Conservation (phyloP, 148 eudicot species). For the Vaccinium vitisidaea region DNA sequence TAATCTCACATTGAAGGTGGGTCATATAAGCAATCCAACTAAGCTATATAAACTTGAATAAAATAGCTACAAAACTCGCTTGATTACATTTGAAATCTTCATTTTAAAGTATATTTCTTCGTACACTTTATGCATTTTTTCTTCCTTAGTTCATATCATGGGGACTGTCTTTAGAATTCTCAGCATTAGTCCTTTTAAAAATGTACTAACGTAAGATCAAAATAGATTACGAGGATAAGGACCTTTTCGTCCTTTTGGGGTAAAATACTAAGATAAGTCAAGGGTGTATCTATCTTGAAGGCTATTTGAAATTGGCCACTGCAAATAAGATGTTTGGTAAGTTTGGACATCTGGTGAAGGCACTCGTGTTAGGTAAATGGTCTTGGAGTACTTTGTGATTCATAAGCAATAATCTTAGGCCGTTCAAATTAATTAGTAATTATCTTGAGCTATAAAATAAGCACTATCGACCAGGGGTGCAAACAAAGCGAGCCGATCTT, state of each 20-base stretch:
- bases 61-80: background rate
- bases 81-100: background rate
- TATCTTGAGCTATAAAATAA: background rate
- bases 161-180: background rate
- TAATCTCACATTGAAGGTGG: background rate
- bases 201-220: background rate
- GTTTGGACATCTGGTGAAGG: background rate
- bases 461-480: background rate
- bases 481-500: too few species aligned
- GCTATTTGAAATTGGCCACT: too few species aligned
- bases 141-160: background rate
- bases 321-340: background rate
- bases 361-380: background rate
- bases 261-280: background rate
- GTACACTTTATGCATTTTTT: too few species aligned
- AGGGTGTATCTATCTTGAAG: background rate
- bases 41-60: background rate
- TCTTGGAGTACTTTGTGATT: background rate
- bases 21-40: background rate
- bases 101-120: background rate
- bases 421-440: background rate
- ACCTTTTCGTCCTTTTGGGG: background rate
- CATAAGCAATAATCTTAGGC: background rate
- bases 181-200: background rate
- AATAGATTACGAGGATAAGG: background rate